Conservation (phyloP, 2,329 filamentous ascomycete species). For the Fusarium nodosum region DNA sequence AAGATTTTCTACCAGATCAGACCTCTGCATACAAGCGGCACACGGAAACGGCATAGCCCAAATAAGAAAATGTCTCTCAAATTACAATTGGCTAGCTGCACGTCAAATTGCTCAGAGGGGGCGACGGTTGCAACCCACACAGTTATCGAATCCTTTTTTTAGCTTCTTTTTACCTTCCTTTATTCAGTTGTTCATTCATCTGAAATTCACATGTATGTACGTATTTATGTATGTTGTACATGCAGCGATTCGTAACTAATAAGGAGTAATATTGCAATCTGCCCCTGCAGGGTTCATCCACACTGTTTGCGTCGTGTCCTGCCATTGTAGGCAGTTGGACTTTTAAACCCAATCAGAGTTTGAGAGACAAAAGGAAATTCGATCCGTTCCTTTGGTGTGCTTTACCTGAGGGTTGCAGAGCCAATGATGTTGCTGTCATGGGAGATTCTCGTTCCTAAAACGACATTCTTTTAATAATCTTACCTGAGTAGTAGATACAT, state of each 20-base stretch:
- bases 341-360: neutral
- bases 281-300: conserved; percentile 38
- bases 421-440: conserved; percentile 6
- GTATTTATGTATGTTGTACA: neutral
- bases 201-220: neutral
- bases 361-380: conserved; percentile 30
- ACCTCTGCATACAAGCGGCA: neutral
- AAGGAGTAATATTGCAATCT: conserved; percentile 4
- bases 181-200: conserved; percentile 6
- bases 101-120: conserved; percentile 46
- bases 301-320: conserved; percentile 31
- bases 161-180: conserved; percentile 25
- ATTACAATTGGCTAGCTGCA: conserved; percentile 35
- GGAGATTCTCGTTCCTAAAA: conserved; percentile 18
- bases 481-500: conserved; percentile 3
- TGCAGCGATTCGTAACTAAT: conserved; percentile 8
- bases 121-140: conserved; percentile 32
- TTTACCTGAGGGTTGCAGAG: conserved; percentile 46
- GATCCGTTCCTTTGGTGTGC: conserved; percentile 36
- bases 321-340: conserved; percentile 28
- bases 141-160: conserved; percentile 41
- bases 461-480: conserved; percentile 7
- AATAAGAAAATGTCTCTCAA: conserved; percentile 16
- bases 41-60: neutral
- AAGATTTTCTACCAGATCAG: conserved; percentile 5